A percentile compares a stretch with the other conserved stretches of the same genome.
Evolutionary conservation across 192 early-diverging fungal genomes (phyloP).

Genomic region (Jimgerdemannia lactiflua): DNA sequence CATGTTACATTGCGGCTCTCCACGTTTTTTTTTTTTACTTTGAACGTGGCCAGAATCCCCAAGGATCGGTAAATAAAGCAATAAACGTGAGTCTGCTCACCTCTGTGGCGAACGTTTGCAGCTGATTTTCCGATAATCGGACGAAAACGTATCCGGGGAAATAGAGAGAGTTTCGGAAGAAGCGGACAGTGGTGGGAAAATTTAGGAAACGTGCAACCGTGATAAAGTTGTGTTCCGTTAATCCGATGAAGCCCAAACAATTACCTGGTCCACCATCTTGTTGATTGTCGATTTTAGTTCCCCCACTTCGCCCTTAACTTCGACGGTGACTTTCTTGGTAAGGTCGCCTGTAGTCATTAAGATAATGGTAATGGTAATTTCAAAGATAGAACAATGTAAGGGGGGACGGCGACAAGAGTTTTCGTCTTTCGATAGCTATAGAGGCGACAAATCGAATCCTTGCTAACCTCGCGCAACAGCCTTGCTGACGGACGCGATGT

Average conservation of each 20-base stretch:
- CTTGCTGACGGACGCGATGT: slow-evolving; percentile 37
- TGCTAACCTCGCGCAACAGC: slow-evolving; percentile 50
- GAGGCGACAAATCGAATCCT: background rate
- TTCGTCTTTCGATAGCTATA: too few relatives aligned
- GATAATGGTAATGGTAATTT: background rate
- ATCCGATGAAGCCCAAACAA: background rate
- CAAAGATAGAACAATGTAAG: background rate
- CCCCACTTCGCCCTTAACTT: slow-evolving; percentile 52
- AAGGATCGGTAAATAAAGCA: background rate
- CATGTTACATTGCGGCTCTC: background rate
- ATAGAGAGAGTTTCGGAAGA: background rate
- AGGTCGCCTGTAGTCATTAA: slow-evolving; percentile 7
- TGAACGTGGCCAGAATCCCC: too few relatives aligned
- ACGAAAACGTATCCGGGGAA: too few relatives aligned
- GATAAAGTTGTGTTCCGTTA: too few relatives aligned
- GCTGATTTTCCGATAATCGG: background rate
- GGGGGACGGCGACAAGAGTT: background rate
- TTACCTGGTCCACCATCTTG: slow-evolving; percentile 46
- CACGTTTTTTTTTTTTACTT: background rate
- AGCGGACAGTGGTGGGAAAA: too few relatives aligned
- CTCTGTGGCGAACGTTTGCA: slow-evolving; percentile 54
- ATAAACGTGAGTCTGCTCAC: slow-evolving; percentile 21
- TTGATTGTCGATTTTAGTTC: slow-evolving; percentile 58
- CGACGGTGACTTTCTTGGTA: slow-evolving; percentile 41
- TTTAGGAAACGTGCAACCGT: too few relatives aligned